Percentiles rank a stretch among this genome's conserved stretches.
Evolutionary conservation across 2,329 filamentous ascomycete species (phyloP).

Genomic region (Graphium sp.): DNA sequence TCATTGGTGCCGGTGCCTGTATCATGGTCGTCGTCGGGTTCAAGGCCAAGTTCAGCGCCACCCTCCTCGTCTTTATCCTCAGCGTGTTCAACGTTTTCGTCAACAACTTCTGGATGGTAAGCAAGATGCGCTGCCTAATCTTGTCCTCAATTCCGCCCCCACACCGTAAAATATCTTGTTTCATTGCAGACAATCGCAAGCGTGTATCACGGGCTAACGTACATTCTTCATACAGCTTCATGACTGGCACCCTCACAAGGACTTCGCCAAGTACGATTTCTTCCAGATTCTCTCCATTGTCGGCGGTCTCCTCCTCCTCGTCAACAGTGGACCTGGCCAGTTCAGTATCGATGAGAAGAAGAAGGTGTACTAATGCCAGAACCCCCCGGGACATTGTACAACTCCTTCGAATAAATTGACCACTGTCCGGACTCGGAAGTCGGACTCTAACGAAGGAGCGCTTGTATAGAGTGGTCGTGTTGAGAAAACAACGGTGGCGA

Average conservation of each 20-base stretch:
- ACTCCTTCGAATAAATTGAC: too few species aligned
- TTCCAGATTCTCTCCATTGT: constrained; percentile 99
- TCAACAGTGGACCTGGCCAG: constrained; percentile 96
- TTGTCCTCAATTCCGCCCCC: neutral
- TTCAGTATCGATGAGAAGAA: constrained; percentile 99
- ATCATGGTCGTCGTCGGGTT: constrained; percentile 99
- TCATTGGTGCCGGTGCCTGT: constrained; percentile 77
- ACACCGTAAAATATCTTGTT: too few species aligned
- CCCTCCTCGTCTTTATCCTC: constrained; percentile 84
- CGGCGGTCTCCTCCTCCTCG: constrained; percentile 83
- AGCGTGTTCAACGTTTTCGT: constrained; percentile 94
- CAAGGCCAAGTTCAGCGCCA: constrained; percentile 98
- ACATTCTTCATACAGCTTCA: constrained; percentile 49
- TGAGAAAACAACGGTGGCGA: too few species aligned
- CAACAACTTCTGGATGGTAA: constrained; percentile 99
- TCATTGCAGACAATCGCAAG: too few species aligned
- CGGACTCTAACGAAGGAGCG: too few species aligned
- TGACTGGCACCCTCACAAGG: constrained; percentile 96
- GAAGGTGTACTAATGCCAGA: constrained; percentile 98
- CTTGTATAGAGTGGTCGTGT: too few species aligned
- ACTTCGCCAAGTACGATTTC: constrained; percentile 99
- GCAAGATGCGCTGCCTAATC: too few species aligned
- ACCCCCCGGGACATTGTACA: too few species aligned
- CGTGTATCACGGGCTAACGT: too few species aligned
- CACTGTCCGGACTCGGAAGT: too few species aligned